These are phyloP conservation scores for Mycosarcoma mackinlayi DNA, from an alignment of 1,284 basidiomycete genomes.

Conservation along the genomic window DNA sequence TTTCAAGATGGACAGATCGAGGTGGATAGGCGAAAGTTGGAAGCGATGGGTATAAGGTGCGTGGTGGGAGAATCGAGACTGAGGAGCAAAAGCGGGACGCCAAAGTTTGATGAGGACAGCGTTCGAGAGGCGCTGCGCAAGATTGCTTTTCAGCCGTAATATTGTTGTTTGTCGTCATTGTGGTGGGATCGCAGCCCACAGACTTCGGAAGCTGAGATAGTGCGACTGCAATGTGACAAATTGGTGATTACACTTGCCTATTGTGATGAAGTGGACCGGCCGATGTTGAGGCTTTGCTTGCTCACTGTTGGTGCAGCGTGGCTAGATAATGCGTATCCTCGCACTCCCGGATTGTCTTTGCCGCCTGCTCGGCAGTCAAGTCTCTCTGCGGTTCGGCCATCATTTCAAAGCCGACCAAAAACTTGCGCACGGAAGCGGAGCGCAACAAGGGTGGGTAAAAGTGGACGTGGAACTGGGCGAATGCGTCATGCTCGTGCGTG, in stretches of 20 bases:
- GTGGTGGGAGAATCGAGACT: conserved; percentile 7
- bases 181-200: no score
- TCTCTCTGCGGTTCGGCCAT: conserved; percentile 92
- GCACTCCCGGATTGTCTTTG: conserved; percentile 73
- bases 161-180: conserved; percentile 3
- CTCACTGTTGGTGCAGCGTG: conserved; percentile 21
- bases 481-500: conserved; percentile 67
- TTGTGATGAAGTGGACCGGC: no score
- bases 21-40: conserved; percentile 12
- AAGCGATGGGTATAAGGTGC: conserved; percentile 21
- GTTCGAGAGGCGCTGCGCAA: conserved; percentile 14
- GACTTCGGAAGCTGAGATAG: neutral
- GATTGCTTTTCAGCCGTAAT: neutral
- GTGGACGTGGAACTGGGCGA: conserved; percentile 86
- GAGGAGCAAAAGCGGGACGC: conserved; percentile 17
- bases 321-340: conserved; percentile 50
- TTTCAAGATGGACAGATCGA: conserved; percentile 27
- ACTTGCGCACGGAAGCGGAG: conserved; percentile 85
- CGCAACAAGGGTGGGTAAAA: conserved; percentile 88
- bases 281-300: neutral
- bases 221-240: neutral
- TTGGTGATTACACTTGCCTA: no score
- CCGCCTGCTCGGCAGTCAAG: conserved; percentile 89
- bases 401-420: conserved; percentile 91
- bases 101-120: conserved; percentile 43